phyloP scores from a whole-genome alignment of 768 basidiomycete genomes.

The Macrolepiota albuminosa region DNA sequence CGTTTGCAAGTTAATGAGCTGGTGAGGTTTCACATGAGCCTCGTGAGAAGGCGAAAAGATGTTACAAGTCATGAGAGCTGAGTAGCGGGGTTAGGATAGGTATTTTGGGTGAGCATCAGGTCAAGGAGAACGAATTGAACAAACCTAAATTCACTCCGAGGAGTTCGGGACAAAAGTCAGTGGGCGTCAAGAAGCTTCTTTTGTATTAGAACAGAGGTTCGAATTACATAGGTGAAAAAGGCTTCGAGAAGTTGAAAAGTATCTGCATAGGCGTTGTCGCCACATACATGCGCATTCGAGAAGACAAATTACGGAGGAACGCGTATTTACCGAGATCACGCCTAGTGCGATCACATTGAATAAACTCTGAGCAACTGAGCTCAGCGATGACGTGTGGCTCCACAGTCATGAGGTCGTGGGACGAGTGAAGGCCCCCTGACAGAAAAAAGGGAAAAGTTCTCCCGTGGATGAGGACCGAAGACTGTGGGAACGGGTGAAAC shows the following conservation, averaged over 20 bases:
- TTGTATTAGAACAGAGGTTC: no score
- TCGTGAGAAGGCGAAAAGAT: not conserved
- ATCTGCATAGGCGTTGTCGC: not conserved
- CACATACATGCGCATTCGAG: not conserved
- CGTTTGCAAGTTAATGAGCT: no score
- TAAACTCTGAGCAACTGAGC: no score
- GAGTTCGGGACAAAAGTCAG: not conserved
- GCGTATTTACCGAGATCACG: no score
- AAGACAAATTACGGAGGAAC: no score
- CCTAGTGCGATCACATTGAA: no score
- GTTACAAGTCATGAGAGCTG: no score
- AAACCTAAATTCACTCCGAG: not conserved
- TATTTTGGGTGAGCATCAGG: no score
- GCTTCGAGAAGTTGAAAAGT: not conserved
- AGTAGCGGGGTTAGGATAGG: not conserved
- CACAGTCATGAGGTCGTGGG: slow-evolving; percentile 33
- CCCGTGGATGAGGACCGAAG: not conserved
- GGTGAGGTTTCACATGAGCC: no score
- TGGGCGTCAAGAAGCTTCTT: not conserved
- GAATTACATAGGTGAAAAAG: no score
- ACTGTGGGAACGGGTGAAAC: not conserved
- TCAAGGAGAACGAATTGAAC: not conserved
- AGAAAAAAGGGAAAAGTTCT: not conserved
- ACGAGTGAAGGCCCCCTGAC: not conserved
- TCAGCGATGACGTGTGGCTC: slow-evolving; percentile 14